Conservation (phyloP, 2,329 filamentous ascomycete genomes). For the Albifimbria verrucaria region DNA sequence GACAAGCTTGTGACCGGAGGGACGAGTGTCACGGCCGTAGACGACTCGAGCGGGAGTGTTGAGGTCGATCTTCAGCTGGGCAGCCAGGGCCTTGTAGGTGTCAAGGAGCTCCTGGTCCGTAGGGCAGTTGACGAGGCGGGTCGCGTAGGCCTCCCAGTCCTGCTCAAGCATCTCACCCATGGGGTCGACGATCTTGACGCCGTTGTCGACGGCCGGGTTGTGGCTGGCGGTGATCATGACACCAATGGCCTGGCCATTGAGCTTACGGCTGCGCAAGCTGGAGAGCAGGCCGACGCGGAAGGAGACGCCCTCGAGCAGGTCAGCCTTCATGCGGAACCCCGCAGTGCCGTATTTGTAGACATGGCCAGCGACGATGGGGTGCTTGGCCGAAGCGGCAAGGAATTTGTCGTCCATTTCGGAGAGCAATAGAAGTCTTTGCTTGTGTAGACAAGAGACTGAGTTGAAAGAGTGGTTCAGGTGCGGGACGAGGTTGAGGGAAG, state of each 20-base stretch:
- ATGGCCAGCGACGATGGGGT: constrained; percentile 54
- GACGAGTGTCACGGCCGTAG: constrained; percentile 88
- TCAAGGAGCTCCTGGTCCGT: constrained; percentile 72
- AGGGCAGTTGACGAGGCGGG: constrained; percentile 80
- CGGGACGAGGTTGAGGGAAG: not conserved
- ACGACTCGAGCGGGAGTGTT: constrained; percentile 73
- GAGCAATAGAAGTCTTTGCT: constrained; percentile 2
- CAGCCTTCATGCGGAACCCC: constrained; percentile 67
- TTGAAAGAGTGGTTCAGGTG: not conserved
- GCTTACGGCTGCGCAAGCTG: constrained; percentile 82
- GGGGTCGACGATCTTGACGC: constrained; percentile 93
- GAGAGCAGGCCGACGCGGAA: constrained; percentile 91
- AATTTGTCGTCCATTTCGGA: constrained; percentile 51
- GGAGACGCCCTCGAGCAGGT: constrained; percentile 85
- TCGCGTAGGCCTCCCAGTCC: constrained; percentile 90
- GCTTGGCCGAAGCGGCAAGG: constrained; percentile 58
- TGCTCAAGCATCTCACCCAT: constrained; percentile 98
- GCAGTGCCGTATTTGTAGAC: constrained; percentile 65
- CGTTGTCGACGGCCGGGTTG: constrained; percentile 87
- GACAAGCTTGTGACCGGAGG: constrained; percentile 82
- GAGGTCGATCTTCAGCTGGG: constrained; percentile 73
- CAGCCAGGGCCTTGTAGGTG: constrained; percentile 72
- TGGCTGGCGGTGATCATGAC: constrained; percentile 96
- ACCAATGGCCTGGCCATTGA: constrained; percentile 86
- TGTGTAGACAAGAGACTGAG: constrained; percentile 3